Base-by-base conservation (phyloP, 2,329 filamentous ascomycete genomes). In the Thermoascus crustaceus region DNA sequence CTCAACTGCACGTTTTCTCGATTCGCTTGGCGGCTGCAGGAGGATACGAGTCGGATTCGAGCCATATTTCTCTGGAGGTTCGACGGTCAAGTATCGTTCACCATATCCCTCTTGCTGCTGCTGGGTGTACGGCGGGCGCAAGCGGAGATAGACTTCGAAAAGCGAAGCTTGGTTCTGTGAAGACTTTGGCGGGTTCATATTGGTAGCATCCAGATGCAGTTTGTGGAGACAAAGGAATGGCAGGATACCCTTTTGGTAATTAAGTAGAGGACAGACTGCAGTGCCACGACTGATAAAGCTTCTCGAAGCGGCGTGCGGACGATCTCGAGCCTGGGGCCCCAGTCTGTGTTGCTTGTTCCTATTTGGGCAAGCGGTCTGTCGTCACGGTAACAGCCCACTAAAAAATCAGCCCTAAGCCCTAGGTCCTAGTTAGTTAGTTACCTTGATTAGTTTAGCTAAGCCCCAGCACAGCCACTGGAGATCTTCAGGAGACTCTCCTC, bases 111-210 rank as follows among this genome's bases (percentile, higher is more conserved):
- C 59, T 30, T 57, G 53, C 30, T 62, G 60, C 21, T 59, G 57
- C 34, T 42, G 58, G 60, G 51, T 68, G n/a, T n/a, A n/a, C 3
- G 80, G 73, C n/a, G 83, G 83, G 10, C 83, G 80, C 32, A 96
- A 69, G 32, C 89, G 84, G 25, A 96, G 73, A 55, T 85, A 95
- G 38, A 96, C 89, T 63, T 95, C 82, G 58, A 96, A 96, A 23
- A 95, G 76, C 33, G 76, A 73, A 42, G 75, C 76, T 37, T 59
- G 42, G 32, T 27, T 43, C 25, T 41, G 58, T 22, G 69, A 56
- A 3, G 64, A 53, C 51, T 69, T 74, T 38, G 62, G 44, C 37
- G 57, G 41, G 31, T 61, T 60, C 64, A 68, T 68, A 24, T 35
- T 35, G 20, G 4, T 10, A 10, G 11, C 13, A 29, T 29, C n/a